Base-by-base conservation (phyloP, 306 rosid genomes). In the Inga leiocalycina region DNA sequence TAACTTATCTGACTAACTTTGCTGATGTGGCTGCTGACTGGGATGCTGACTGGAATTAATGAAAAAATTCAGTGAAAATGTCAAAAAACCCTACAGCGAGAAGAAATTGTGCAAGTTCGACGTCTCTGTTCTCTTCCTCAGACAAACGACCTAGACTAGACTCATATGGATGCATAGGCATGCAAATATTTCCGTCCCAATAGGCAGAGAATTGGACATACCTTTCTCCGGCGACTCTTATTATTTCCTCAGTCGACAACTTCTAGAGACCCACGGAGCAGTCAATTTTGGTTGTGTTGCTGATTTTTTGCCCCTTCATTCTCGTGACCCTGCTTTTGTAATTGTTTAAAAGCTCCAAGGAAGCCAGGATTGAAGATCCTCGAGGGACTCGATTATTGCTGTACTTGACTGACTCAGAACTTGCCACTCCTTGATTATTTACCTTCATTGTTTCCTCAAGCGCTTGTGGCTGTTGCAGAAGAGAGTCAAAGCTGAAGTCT, bases 211-310 rank as follows among this genome's bases (percentile, higher is more conserved):
- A 81, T 56, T 88, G 90, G 7, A 92, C 80, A 59, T 86, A 94
- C 84, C 89, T 90, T 87, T 87, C 86, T 83, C 92, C 94, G 2
- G 92, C 92, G 3, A 89, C 64, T 85, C 89, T 89, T 54, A 93
- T 66, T 75, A 86, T 84, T 65, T 88, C 94, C 73, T 84, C 93
- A 0, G 91, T 86, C 19, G 97, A 92, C 75, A 87, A 59, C 46
- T 83, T 88, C 65, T 77, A 76, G 10, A 69, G 80, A 22, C 68
- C 75, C 32, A 4, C 49, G 6, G 2, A 14, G 10, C 22, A 77
- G 48, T 69, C 74, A 19, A 4, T 15, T 5, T 14, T n/a, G 39
- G 19, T 43, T 20, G 45, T 14, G 71, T 62, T 43, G 69, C 34
- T 69, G 10, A 52, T 14, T 4, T 20, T 79, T 61, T 74, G 65